phyloP scores from a whole-genome alignment of 108 stramenopile species.

The Skeletonema tropicum region DNA sequence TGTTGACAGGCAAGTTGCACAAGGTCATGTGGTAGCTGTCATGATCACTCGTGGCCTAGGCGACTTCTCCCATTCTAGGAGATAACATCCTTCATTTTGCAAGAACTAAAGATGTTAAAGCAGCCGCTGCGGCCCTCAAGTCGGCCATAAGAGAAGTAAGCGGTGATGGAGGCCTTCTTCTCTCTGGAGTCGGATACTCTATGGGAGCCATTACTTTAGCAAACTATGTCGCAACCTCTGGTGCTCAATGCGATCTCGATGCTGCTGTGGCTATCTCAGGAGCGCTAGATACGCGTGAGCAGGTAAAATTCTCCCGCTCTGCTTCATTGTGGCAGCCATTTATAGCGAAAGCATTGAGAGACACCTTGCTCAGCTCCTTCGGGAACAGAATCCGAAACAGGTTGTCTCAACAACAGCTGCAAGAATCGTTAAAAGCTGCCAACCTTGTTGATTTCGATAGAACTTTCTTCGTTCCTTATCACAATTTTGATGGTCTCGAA shows the following conservation, averaged over 20 bases:
- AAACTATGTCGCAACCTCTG: conserved; percentile 84
- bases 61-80: conserved; percentile 73
- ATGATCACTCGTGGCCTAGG: conserved; percentile 87
- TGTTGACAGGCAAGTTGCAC: conserved; percentile 48
- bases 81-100: conserved; percentile 85
- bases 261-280: conserved; percentile 75
- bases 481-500: conserved; percentile 63
- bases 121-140: conserved; percentile 67
- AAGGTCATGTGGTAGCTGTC: conserved; percentile 68
- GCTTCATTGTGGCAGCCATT: conserved; percentile 91
- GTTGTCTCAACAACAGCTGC: conserved; percentile 48
- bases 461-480: conserved; percentile 67
- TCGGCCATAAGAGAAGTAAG: conserved; percentile 31
- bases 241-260: conserved; percentile 63
- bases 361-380: conserved; percentile 67
- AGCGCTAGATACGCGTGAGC: conserved; percentile 75
- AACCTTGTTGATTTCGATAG: conserved; percentile 64
- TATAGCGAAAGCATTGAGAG: conserved; percentile 67
- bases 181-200: conserved; percentile 75
- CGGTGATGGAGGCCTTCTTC: background rate
- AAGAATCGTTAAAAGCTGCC: conserved; percentile 58
- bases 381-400: conserved; percentile 51
- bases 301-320: conserved; percentile 61
- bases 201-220: conserved; percentile 86
- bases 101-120: conserved; percentile 70